Evolutionary conservation across 1,284 basidiomycete genomes (phyloP), one percentile per base, ranked within the genome.

Genomic region (Lignosus rhinocerotis): DNA sequence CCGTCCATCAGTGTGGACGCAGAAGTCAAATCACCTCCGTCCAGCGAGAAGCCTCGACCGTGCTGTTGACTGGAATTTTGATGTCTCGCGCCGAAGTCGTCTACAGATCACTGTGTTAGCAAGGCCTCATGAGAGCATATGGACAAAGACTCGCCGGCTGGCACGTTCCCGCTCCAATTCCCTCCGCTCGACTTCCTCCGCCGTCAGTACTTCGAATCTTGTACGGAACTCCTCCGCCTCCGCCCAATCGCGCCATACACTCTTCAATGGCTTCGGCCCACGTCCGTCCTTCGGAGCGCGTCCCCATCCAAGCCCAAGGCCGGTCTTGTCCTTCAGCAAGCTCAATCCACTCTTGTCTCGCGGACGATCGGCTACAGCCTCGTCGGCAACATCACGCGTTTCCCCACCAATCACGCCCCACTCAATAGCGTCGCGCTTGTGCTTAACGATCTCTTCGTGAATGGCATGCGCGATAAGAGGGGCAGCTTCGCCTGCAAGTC

Each of bases 161-260:
- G 92, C 92, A 59, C 93, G 77, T 74, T 94, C 92, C 67, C 86
- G 81, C 73, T 94, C 92, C 53, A 90, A 76, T 75, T 94, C 92
- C 66, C 89, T 82, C 72, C 86, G 82, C 72, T 96, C 95, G 59
- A 98, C 87, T 73, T 99, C 97, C 71, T 98, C 96, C 30, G 88
- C 85, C 11, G 80, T 91, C 58, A 98, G 73, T 57, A 92, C 86
- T 71, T 98, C 88, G 69, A 98, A 87, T 48, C 88, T 79, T n/a
- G 96, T 98, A 60, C 86, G 85, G 73, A 93, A 98, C 72, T 96
- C 93, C 70, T 93, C 90, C 34, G 90, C 86, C 69, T 98, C 96
- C 52, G 83, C 83, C 93, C 94, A 98, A 70, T 98, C 96, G 51
- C 95, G 79, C 94, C 96, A 99, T 1, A 96, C 90, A 56, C 93